Evolutionary conservation across 257 asterid species (phyloP).

Genomic region (Solanum arcanum): DNA sequence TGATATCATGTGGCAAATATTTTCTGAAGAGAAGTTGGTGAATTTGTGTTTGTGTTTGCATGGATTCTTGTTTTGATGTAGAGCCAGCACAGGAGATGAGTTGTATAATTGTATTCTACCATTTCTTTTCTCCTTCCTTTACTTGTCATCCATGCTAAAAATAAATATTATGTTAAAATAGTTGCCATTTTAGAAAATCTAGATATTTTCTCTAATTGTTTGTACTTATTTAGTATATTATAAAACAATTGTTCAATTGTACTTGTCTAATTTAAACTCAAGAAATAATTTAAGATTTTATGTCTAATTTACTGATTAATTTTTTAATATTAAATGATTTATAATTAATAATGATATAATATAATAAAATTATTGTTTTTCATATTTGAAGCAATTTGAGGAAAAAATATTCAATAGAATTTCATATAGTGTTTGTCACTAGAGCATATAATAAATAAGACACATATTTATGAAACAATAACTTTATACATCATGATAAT

Average conservation of each 20-base stretch:
- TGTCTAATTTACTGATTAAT: too few species aligned
- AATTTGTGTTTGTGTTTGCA: background rate
- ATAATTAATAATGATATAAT: too few species aligned
- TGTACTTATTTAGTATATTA: too few species aligned
- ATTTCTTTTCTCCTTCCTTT: background rate
- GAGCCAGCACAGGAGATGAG: background rate
- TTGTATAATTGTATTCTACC: background rate
- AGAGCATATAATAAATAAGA: background rate
- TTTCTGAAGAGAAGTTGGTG: background rate
- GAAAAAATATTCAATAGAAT: too few species aligned
- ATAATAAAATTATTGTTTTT: too few species aligned
- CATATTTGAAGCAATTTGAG: too few species aligned
- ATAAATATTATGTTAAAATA: background rate
- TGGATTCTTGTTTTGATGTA: background rate
- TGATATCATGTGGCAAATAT: background rate
- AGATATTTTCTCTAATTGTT: too few species aligned
- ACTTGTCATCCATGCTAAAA: background rate
- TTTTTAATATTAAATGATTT: too few species aligned
- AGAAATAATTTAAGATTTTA: too few species aligned
- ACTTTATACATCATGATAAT: too few species aligned
- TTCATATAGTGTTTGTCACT: background rate
- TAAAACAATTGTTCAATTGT: too few species aligned
- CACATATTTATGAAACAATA: background rate
- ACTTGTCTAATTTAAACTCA: background rate
- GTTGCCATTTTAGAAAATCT: background rate